phyloP scores from a whole-genome alignment of 192 early-diverging fungal genomes.

The Coemansia sp. region DNA sequence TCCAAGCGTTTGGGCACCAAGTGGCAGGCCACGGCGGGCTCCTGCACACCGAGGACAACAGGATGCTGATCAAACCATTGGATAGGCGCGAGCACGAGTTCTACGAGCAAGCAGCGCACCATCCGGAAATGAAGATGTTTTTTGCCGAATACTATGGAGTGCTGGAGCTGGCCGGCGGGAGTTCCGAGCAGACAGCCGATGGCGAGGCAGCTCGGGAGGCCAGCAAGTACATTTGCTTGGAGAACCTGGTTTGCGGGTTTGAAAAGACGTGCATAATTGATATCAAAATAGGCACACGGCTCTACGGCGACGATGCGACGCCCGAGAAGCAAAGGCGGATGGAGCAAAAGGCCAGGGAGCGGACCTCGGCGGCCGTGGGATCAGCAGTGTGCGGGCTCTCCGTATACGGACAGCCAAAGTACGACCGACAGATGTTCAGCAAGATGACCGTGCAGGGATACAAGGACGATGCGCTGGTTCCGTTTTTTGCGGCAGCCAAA shows the following conservation, averaged over 20 bases:
- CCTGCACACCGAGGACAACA: constrained; percentile 57
- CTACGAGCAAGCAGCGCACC: constrained; percentile 58
- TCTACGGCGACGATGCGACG: constrained; percentile 70
- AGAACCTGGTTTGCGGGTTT: constrained; percentile 72
- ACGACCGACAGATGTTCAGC: constrained; percentile 32
- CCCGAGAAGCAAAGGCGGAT: constrained; percentile 69
- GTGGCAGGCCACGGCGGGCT: constrained; percentile 78
- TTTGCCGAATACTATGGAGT: constrained; percentile 69
- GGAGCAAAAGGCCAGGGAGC: constrained; percentile 57
- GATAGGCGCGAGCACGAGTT: constrained; percentile 65
- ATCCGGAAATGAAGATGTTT: constrained; percentile 56
- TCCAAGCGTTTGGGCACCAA: constrained; percentile 60
- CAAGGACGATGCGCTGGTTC: constrained; percentile 49
- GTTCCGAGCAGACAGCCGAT: background rate
- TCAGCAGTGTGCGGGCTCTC: background rate
- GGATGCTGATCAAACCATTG: constrained; percentile 70
- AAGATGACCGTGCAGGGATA: constrained; percentile 50
- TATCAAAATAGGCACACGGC: constrained; percentile 77
- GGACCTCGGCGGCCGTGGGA: constrained; percentile 53
- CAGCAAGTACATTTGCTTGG: constrained; percentile 62
- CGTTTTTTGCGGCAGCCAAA: constrained; percentile 58
- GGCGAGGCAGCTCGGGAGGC: background rate
- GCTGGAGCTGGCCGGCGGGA: constrained; percentile 23
- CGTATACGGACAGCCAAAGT: constrained; percentile 1
- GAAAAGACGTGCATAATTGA: constrained; percentile 76